These are phyloP conservation scores for Backusella australiensis DNA, from an alignment of 192 early-diverging fungal genomes.

Conservation along the genomic window DNA sequence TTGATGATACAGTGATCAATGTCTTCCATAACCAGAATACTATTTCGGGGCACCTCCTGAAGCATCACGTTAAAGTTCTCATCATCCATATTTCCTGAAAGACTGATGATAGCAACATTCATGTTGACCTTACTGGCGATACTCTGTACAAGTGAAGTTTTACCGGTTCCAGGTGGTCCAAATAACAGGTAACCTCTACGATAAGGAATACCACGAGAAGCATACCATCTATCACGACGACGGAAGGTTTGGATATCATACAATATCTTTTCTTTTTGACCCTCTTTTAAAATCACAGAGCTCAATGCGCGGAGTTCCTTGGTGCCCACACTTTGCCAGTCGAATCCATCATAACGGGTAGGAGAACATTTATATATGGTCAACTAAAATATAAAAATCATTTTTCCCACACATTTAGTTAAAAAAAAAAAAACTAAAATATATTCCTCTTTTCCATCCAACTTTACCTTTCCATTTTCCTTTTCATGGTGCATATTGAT, in stretches of 20 bases:
- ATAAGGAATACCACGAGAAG: constrained; percentile 50
- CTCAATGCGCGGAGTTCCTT: constrained; percentile 40
- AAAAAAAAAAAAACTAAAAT: too few species aligned
- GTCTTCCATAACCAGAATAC: constrained; percentile 54
- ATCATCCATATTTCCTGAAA: constrained; percentile 44
- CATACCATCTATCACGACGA: constrained; percentile 44
- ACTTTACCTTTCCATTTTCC: constrained; percentile 27
- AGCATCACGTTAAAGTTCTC: constrained; percentile 41
- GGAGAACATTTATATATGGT: constrained; percentile 9
- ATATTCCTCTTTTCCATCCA: neutral
- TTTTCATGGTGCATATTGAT: constrained; percentile 18
- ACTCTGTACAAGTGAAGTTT: constrained; percentile 49
- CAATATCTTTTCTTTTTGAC: constrained; percentile 45
- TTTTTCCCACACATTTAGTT: neutral
- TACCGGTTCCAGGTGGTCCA: constrained; percentile 55
- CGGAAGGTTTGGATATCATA: constrained; percentile 45
- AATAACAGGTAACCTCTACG: constrained; percentile 51
- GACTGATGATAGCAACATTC: constrained; percentile 48
- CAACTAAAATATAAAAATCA: neutral
- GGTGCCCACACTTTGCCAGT: constrained; percentile 16
- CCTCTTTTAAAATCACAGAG: constrained; percentile 44
- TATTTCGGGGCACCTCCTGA: constrained; percentile 43
- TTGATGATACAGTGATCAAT: constrained; percentile 35
- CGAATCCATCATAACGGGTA: neutral
- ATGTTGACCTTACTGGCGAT: constrained; percentile 50